Evolutionary conservation across 78 protist genomes (phyloP), one percentile per base, ranked within the genome.

Genomic region (Parvularia atlantis): DNA sequence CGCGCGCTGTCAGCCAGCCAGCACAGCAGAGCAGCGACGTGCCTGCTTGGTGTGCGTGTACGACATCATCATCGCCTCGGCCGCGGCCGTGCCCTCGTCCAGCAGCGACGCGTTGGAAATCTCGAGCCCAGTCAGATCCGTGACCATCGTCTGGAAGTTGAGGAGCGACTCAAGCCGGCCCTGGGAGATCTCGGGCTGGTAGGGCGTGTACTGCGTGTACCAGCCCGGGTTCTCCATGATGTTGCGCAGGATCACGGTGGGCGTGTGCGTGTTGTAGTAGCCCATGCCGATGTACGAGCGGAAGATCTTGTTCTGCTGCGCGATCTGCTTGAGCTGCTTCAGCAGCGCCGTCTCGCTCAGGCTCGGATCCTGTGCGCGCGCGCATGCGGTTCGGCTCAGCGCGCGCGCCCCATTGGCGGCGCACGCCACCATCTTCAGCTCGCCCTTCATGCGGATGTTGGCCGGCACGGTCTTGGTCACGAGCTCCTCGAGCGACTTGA

Each of bases 141-240:
- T 10, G 22, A 92, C 84, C 91, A 93, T 80, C 22, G 95, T 88
- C 83, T 96, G 99, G 84, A 69, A 96, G 86, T 90, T 92, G 69
- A 96, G 69, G 24, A 96, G 85, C 35, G 92, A 77, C 84, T 96
- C 98, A 33, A 96, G 80, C 20, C 99, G 89, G 31, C 96, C 85
- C 78, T 77, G 99, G 20, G 96, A 53, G 20, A 95, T 80, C 84
- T 95, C 99, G 4, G 99, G 93, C 77, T 95, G 99, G 83, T 95
- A 95, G 33, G 99, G 99, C 17, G 99, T 95, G 90, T 95, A 95
- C 61, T 93, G 95, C 35, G 99, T 95, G 90, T 95, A 95, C 99
- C 99, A 95, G n/a, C 88, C 94, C 36, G 99, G 97, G 73, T 88
- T 90, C 74, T 95, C 95, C 59, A 95, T 36, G 28, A 95, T 64